Base-by-base conservation (phyloP, 805 yeast species). In the Pichia thaimueangensis region DNA sequence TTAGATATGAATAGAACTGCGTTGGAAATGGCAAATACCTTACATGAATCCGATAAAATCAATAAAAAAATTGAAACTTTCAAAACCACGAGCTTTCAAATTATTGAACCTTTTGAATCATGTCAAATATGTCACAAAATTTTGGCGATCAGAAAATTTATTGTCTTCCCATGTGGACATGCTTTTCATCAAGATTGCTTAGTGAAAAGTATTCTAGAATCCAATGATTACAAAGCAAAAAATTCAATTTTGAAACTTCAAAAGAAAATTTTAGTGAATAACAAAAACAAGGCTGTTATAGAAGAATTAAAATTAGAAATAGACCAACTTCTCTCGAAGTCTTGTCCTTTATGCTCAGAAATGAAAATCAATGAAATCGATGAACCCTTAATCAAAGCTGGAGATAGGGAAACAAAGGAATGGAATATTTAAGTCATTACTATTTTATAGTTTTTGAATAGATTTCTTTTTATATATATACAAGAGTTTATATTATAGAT, bases 121-220 rank as follows among this genome's bases (percentile, higher is more conserved):
- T 93, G 98, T 64, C 65, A 73, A 33, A 50, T 78, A 4, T 91
- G 97, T 60, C 64, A 68, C n/a, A 73, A 73, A 50, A 72, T 93
- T 8, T 65, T 91, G 35, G 72, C 86, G 3, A 74, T 80, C 4
- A 74, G 87, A 44, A 83, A 78, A 56, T 88, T 88, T 52, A 72
- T 81, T 41, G 77, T 80, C 5, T 93, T 86, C 56, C 96, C 96
- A 0, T 93, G 98, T 58, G 82, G 76, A 43, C 98, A 93, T 59
- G 77, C 86, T 5, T 84, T 86, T 63, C 97, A 93, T 57, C 80
- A 80, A 39, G 96, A 88, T 57, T 93, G 98, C 64, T 60, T 87
- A n/a, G 74, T 83, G 6, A 73, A 75, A 43, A 66, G 66, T 30
- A 75, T 83, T 27, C 56, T 82, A 40, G 67, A 69, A 28, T 78